Base-by-base conservation (phyloP, 768 basidiomycete genomes). In the Punctularia strigosozonata region DNA sequence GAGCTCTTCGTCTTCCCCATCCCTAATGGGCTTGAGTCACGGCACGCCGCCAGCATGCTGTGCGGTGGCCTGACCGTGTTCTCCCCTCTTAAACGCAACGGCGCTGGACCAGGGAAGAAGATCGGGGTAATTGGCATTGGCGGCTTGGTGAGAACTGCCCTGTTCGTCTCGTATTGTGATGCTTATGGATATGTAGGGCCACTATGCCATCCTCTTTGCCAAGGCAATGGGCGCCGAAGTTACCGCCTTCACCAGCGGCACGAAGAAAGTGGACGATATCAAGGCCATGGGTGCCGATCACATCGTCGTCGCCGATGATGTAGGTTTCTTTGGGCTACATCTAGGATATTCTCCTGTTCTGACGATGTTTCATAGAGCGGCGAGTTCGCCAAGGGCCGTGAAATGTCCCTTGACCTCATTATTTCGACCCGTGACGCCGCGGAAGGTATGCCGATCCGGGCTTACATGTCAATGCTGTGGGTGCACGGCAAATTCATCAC, bases 81-180 rank as follows among this genome's bases (percentile, higher is more conserved):
- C 58, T 76, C 74, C 0, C 77, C 80, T 12, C 58, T 82, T n/a
- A 60, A 64, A 20, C 59, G 69, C 23, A 68, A 75, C 54, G 69
- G 70, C 21, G 52, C 46, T 40, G 76, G 76, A 0, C 72, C 74
- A 1, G 78, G 77, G 31, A 77, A 73, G 59, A 68, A 65, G 43
- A 71, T 83, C 46, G 80, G 77, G 31, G 55, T 83, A 28, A 60
- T 81, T 44, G 78, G 79, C 31, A 67, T 83, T 25, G 78, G 78
- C 25, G 78, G 77, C 15, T 59, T 79, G 15, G 26, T 28, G 26
- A 28, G 26, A 8, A 28, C 26, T 15, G 8, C 26, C 15, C 26
- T 28, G 4, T 10, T 4, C 15, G 20, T 37, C 5, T 7, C 13
- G 24, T 17, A 15, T 28, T 28, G 15, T 28, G 26, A 8, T 8